phyloP scores from a whole-genome alignment of 495 filamentous ascomycete genomes.

The Pyrenula aspistea region DNA sequence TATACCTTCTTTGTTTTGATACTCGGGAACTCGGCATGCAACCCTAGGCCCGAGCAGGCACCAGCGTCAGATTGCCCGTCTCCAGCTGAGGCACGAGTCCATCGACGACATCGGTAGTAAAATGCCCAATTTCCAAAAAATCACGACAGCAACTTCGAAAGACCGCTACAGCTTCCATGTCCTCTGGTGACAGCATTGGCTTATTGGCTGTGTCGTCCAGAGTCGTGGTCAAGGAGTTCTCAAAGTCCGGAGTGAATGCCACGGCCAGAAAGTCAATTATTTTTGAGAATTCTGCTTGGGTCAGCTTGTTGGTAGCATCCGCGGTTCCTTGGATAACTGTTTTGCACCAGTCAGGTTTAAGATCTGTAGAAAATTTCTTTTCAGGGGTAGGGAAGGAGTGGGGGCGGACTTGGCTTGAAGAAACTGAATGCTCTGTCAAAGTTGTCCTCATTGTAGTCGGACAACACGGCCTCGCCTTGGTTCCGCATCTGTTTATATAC shows the following conservation, averaged over 20 bases:
- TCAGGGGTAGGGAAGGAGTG: no score
- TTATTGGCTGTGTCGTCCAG: conserved; percentile 1
- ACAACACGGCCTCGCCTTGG: conserved; percentile 19
- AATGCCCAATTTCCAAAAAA: conserved; percentile 19
- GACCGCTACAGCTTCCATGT: conserved; percentile 10
- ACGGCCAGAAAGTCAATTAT: conserved; percentile 24
- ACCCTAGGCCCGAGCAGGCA: conserved; percentile 34
- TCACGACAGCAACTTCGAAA: conserved; percentile 5
- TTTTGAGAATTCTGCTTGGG: conserved; percentile 18
- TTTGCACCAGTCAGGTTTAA: no score
- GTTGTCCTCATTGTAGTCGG: conserved; percentile 27
- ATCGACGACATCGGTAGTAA: conserved; percentile 22
- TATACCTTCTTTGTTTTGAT: no score
- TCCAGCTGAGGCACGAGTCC: conserved; percentile 20
- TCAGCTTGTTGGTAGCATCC: conserved; percentile 18
- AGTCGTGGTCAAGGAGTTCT: conserved; percentile 10
- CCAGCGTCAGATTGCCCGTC: conserved; percentile 18
- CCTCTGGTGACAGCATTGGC: conserved; percentile 6
- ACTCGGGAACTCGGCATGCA: no score
- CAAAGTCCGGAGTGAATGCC: conserved; percentile 14
- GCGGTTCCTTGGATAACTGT: conserved; percentile 29
- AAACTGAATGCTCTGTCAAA: conserved; percentile 33
- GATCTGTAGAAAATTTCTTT: no score
- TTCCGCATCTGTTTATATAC: conserved; percentile 30
- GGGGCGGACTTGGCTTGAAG: conserved; percentile 21